Conservation (phyloP, 768 basidiomycete genomes). For the Mycena galopus region DNA sequence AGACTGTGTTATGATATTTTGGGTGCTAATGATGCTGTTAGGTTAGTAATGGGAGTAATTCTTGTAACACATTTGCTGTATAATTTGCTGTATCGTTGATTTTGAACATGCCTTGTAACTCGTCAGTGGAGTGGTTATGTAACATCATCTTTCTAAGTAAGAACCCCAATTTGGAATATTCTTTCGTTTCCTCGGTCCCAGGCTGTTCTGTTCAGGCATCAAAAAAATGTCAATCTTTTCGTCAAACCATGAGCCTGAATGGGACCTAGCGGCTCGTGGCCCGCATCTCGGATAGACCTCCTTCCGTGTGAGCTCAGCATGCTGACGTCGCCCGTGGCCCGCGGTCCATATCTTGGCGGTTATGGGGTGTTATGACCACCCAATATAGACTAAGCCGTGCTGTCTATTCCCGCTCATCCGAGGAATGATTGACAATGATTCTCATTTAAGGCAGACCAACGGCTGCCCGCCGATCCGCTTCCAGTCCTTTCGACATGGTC, state of each 20-base stretch:
- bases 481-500: slow-evolving; percentile 1
- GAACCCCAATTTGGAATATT: not conserved
- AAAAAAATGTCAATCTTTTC: not conserved
- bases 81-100: not conserved
- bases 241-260: not conserved
- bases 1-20: slow-evolving; percentile 7
- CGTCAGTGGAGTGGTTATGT: not conserved
- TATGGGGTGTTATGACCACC: too few relatives aligned
- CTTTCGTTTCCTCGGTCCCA: not conserved
- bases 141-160: not conserved
- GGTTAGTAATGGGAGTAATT: slow-evolving; percentile 11
- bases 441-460: not conserved
- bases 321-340: not conserved
- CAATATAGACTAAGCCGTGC: too few relatives aligned
- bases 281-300: not conserved
- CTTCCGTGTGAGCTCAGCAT: not conserved
- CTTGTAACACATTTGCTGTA: slow-evolving; percentile 24
- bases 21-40: not conserved
- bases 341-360: too few relatives aligned
- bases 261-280: too few relatives aligned
- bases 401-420: too few relatives aligned
- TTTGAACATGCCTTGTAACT: too few relatives aligned
- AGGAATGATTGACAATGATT: too few relatives aligned
- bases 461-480: not conserved
- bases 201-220: too few relatives aligned